Evolutionary conservation across 495 filamentous ascomycete species (phyloP).

Genomic region (Lichina pygmaea): DNA sequence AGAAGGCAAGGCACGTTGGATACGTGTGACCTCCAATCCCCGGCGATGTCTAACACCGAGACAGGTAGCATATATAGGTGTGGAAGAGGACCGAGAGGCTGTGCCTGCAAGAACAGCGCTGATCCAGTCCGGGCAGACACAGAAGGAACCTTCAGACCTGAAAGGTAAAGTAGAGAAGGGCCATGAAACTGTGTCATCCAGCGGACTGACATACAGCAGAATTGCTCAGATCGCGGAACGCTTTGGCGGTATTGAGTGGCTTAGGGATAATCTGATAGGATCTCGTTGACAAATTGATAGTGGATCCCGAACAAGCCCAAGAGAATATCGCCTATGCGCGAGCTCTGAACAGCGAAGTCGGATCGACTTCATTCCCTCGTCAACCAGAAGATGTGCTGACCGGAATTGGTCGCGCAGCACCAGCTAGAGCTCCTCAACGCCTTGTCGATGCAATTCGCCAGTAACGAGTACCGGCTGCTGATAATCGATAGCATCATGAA

Average conservation of each 20-base stretch:
- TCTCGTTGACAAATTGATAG: conserved; percentile 3
- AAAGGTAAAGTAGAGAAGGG: conserved; percentile 13
- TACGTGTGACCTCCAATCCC: too few relatives aligned
- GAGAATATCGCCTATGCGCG: conserved; percentile 56
- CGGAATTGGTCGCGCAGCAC: conserved; percentile 16
- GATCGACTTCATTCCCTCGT: neutral
- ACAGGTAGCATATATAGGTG: conserved; percentile 40
- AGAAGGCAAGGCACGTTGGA: conserved; percentile 29
- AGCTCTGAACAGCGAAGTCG: conserved; percentile 38
- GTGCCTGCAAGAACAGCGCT: too few relatives aligned
- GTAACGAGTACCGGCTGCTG: conserved; percentile 41
- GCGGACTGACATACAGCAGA: conserved; percentile 9
- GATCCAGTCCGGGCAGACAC: conserved; percentile 24
- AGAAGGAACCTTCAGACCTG: conserved; percentile 55
- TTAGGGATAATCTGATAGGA: neutral
- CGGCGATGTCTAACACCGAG: too few relatives aligned
- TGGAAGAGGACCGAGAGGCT: neutral
- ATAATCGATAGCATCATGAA: conserved; percentile 63
- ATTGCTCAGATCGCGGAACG: conserved; percentile 50
- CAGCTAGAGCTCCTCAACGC: conserved; percentile 44
- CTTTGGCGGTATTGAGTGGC: conserved; percentile 22
- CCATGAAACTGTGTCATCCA: neutral
- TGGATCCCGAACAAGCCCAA: conserved; percentile 34
- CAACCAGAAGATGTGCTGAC: neutral
- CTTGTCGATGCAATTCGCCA: conserved; percentile 36